Base-by-base conservation (phyloP, 352 stramenopile species). In the Globisporangium solare region DNA sequence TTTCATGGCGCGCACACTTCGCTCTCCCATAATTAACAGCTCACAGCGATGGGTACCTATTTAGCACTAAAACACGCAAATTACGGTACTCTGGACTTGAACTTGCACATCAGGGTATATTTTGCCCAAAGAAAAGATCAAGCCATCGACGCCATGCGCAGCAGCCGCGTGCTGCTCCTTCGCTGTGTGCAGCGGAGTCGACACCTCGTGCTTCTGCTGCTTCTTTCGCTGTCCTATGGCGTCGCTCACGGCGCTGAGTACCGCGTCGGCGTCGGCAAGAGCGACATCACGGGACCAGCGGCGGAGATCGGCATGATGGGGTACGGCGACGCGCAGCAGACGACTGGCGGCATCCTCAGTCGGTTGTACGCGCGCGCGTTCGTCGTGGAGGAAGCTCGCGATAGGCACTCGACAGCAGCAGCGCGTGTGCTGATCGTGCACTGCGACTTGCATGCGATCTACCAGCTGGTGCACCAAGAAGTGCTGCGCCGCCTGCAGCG, bases 251-350 rank as follows among this genome's bases (percentile, higher is more conserved):
- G 20, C 18, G 35, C 37, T 21, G 51, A 48, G 11, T 84, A 78
- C 54, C 70, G 66, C 61, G 67, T 88, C 49, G 79, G 77, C 27
- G 48, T 83, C 6, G 79, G 75, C 42, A 86, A 82, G 55, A 57
- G 48, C 45, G 79, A 90, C 59, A 83, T 85, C 61, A 90, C 79
- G 4, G 78, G 77, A 0, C 76, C 77, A 0, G 67, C 64, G 6
- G 76, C 69, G 12, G 74, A 87, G 43, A 67, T 87, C 32, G 58
- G 83, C 46, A 86, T 90, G 77, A 78, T 82, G 67, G 83, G 83
- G 17, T 91, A 86, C 51, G 79, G 76, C 37, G 64, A 79, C 56
- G 55, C 67, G 27, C 48, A 53, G 24, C 72, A 92, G 62, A 71
- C 57, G n/a, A 60, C 64, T 7, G 64, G 60, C 13, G 83, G 83